Percentiles rank a stretch among this genome's conserved stretches.
These are phyloP conservation scores for Metschnikowia shivogae DNA, from an alignment of 805 yeast species.

Conservation along the genomic window DNA sequence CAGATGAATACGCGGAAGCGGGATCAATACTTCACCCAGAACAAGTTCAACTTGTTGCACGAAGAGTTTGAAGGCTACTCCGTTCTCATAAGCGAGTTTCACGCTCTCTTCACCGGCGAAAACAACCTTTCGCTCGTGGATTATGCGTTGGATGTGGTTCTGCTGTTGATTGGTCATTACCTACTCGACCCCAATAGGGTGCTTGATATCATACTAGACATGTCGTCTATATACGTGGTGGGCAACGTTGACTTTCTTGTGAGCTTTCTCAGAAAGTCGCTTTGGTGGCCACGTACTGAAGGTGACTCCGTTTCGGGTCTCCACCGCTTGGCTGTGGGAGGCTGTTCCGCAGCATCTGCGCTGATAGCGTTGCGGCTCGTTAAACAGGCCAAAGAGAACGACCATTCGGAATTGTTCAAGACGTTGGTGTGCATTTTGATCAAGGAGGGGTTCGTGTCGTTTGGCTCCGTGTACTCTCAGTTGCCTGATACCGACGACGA, in stretches of 20 bases:
- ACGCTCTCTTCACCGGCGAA: constrained; percentile 37
- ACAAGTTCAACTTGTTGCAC: constrained; percentile 60
- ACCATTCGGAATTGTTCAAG: constrained; percentile 41
- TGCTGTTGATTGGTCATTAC: constrained; percentile 67
- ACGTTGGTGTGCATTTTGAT: constrained; percentile 53
- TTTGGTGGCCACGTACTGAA: constrained; percentile 60
- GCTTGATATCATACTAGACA: constrained; percentile 57
- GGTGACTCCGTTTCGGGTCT: constrained; percentile 31
- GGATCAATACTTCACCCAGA: constrained; percentile 45
- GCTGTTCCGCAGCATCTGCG: constrained; percentile 52
- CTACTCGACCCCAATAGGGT: constrained; percentile 69
- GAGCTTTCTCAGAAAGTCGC: constrained; percentile 46
- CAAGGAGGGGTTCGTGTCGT: constrained; percentile 61
- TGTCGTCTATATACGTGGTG: constrained; percentile 44
- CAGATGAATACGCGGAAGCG: constrained; percentile 34
- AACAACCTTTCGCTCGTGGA: constrained; percentile 40
- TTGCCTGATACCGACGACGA: constrained; percentile 50
- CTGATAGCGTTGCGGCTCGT: constrained; percentile 46
- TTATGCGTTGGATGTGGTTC: constrained; percentile 45
- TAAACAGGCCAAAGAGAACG: constrained; percentile 27
- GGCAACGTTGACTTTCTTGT: constrained; percentile 46
- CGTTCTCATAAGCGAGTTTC: constrained; percentile 50
- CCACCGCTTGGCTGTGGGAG: constrained; percentile 43
- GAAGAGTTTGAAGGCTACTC: constrained; percentile 82
- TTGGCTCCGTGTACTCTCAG: constrained; percentile 56